phyloP scores from a whole-genome alignment of 179 eudicot genomes.

The Dionaea muscipula region DNA sequence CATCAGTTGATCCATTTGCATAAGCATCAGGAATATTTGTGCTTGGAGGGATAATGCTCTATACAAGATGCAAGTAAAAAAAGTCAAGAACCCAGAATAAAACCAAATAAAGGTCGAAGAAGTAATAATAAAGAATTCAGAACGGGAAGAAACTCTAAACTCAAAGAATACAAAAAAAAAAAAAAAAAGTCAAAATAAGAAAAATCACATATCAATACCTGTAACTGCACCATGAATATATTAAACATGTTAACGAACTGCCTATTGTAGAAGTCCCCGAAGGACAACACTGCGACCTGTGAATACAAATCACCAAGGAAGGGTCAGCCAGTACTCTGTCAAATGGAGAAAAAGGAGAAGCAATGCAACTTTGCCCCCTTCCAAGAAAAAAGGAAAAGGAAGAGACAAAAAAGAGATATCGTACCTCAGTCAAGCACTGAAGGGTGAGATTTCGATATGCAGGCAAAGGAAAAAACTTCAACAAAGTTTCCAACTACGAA shows the following conservation, averaged over 20 bases:
- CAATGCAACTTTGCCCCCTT: background rate
- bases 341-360: background rate
- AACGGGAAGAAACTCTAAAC: background rate
- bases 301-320: background rate
- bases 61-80: conserved; percentile 1
- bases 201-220: conserved; percentile 31
- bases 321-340: background rate
- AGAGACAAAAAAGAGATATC: conserved; percentile 1
- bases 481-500: conserved; percentile 71
- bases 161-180: background rate
- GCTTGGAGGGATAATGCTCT: conserved; percentile 63
- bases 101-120: background rate
- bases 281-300: conserved; percentile 68
- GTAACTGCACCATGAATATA: conserved; percentile 80
- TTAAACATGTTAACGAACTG: conserved; percentile 79
- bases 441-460: conserved; percentile 91
- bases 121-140: background rate
- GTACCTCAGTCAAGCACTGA: conserved; percentile 94
- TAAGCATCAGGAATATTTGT: conserved; percentile 84
- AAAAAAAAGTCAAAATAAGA: background rate
- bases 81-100: background rate
- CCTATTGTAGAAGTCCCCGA: conserved; percentile 73
- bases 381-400: too few relatives aligned
- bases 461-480: conserved; percentile 69
- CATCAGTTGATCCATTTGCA: conserved; percentile 71